A percentile compares a stretch with the other conserved stretches of the same genome.
Conservation (phyloP, 805 yeast species). For the Pichia occidentalis region DNA sequence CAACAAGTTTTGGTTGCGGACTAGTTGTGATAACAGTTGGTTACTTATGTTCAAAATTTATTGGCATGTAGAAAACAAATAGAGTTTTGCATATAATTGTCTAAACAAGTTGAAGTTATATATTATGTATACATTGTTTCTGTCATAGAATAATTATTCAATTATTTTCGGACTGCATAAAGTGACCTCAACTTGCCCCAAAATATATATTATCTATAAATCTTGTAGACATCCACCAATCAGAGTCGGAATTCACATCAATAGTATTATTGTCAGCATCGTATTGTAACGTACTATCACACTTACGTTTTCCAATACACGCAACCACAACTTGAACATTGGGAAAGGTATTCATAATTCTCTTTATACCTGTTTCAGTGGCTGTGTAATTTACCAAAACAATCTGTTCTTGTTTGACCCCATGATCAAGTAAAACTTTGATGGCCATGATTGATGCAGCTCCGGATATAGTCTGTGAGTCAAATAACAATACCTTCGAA, state of each 20-base stretch:
- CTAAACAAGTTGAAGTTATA: background rate
- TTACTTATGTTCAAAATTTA: constrained; percentile 57
- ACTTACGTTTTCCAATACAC: constrained; percentile 38
- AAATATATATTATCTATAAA: constrained; percentile 73
- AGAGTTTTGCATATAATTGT: background rate
- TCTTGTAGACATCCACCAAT: constrained; percentile 58
- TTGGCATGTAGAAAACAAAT: constrained; percentile 36
- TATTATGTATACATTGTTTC: background rate
- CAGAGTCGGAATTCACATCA: constrained; percentile 21
- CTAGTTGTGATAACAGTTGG: constrained; percentile 72
- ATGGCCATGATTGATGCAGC: constrained; percentile 94
- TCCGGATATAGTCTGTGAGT: constrained; percentile 86
- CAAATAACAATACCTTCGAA: constrained; percentile 60
- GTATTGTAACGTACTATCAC: constrained; percentile 20
- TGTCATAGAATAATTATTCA: too few relatives aligned
- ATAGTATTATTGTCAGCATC: constrained; percentile 24
- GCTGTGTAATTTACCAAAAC: constrained; percentile 65
- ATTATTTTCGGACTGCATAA: background rate
- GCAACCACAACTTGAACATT: constrained; percentile 65
- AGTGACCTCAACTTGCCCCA: constrained; percentile 44
- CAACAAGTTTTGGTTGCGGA: constrained; percentile 74
- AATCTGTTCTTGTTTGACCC: constrained; percentile 54
- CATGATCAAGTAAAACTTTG: constrained; percentile 79
- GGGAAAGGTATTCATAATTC: constrained; percentile 72
- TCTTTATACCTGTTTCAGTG: constrained; percentile 69